A percentile compares a stretch with the other conserved stretches of the same genome.
Conservation (phyloP, 2,329 filamentous ascomycete species). For the Curvularia sp. region DNA sequence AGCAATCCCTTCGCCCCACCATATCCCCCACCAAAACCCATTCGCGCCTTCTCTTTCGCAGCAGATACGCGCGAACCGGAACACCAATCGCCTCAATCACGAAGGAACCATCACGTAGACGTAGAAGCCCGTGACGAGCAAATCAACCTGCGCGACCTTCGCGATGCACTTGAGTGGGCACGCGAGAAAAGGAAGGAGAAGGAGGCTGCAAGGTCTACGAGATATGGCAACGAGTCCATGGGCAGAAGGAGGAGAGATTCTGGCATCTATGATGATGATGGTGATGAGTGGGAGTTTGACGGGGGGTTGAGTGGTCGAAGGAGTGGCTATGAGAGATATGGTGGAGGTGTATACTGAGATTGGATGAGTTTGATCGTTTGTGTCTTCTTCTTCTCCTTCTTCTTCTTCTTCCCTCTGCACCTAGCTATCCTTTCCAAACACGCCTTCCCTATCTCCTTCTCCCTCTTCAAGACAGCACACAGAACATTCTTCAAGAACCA, state of each 20-base stretch:
- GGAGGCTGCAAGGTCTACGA: background rate
- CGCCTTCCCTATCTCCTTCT: too few relatives aligned
- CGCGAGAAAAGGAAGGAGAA: constrained; percentile 11
- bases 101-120: too few relatives aligned
- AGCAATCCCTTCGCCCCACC: constrained; percentile 15
- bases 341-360: background rate
- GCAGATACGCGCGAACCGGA: constrained; percentile 11
- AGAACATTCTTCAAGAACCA: too few relatives aligned
- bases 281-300: constrained; percentile 15
- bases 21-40: constrained; percentile 14
- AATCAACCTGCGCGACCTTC: constrained; percentile 8
- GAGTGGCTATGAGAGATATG: constrained; percentile 3
- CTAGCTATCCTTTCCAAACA: background rate
- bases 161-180: constrained; percentile 14
- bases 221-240: background rate
- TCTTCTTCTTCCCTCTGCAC: background rate
- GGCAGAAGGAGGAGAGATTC: constrained; percentile 1
- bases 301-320: background rate
- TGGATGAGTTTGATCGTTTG: background rate
- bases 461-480: too few relatives aligned
- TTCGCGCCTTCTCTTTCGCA: constrained; percentile 16
- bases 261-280: constrained; percentile 8
- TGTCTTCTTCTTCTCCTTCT: background rate
- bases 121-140: constrained; percentile 7
- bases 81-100: constrained; percentile 3